Base-by-base conservation (phyloP, 2,329 filamentous ascomycete species). In the Nakataea oryzae region DNA sequence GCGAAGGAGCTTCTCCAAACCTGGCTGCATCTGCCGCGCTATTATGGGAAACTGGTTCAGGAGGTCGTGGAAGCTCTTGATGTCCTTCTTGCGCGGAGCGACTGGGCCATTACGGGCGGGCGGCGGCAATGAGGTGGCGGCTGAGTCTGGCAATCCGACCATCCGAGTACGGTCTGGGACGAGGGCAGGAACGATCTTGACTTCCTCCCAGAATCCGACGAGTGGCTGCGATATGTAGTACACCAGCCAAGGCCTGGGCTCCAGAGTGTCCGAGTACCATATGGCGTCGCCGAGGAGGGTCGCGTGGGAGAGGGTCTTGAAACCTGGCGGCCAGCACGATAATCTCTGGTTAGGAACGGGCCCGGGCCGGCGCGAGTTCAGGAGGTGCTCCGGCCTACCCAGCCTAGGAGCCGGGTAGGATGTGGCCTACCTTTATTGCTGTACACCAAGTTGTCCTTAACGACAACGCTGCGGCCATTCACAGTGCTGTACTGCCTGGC, bases 161-260 rank as follows among this genome's bases (percentile, higher is more conserved):
- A 50, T 50, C 41, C 11, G 41, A 50, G 41, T 9, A n/a, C 21
- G 41, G 63, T 73, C 78, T 66, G 74, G 79, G 66, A 87, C 75
- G 11, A 84, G 66, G 1, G 92, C 91, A 3, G 88, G 86, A 5
- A 82, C 74, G 59, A 93, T 87, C 66, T 86, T 87, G 60, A 86
- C 81, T 60, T 91, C 84, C 70, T 96, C 92, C 79, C 88, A 93
- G 1, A 84, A 82, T 28, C 95, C 95, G 26, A 97, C 84, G 60
- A 99, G 78, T 2, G 95, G 95, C 60, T 86, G 87, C 29, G 93
- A 95, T 65, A 99, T 96, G 74, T 93, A 97, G 81, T 97, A 97
- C 64, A 99, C 83, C 56, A 99, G 85, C 92, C 95, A 99, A 81
- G 93, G 91, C 68, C 92, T 88, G 17, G 91, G 88, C 69, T 97